Percentiles rank a stretch among this genome's conserved stretches.
phyloP scores from a whole-genome alignment of 768 basidiomycete species.

The Suillus cothurnatus region DNA sequence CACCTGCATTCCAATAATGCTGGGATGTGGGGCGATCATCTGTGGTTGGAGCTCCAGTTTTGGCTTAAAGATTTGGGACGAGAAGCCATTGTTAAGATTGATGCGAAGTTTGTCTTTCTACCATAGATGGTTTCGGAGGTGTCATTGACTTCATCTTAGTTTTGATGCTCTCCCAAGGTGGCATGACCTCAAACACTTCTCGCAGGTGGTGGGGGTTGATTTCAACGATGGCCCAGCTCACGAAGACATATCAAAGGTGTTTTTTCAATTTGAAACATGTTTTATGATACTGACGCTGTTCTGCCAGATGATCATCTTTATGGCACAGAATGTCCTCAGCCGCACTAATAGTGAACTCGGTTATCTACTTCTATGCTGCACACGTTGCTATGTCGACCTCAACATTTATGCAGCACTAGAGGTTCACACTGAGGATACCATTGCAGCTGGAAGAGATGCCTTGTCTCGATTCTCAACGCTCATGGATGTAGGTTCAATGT shows the following conservation, averaged over 20 bases:
- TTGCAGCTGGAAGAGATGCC: neutral
- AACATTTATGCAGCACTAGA: neutral
- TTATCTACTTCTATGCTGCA: neutral
- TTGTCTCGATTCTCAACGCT: neutral
- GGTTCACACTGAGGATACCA: neutral
- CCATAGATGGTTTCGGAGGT: neutral
- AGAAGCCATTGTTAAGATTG: neutral
- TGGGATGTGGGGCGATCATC: neutral
- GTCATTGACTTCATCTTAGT: neutral
- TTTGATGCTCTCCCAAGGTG: neutral
- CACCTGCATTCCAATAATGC: neutral
- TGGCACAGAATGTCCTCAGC: neutral
- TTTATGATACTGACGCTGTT: neutral
- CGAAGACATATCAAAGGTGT: neutral
- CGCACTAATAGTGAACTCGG: neutral
- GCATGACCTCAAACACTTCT: neutral
- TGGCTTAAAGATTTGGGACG: neutral
- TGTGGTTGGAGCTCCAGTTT: neutral
- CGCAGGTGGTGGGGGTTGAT: neutral
- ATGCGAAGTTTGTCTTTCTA: neutral
- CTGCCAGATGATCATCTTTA: neutral
- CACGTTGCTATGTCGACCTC: neutral
- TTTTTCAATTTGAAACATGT: neutral
- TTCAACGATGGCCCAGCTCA: neutral
- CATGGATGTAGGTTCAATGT: neutral